Evolutionary conservation across 2,329 filamentous ascomycete species (phyloP).

Genomic region (Xylaria sp.): DNA sequence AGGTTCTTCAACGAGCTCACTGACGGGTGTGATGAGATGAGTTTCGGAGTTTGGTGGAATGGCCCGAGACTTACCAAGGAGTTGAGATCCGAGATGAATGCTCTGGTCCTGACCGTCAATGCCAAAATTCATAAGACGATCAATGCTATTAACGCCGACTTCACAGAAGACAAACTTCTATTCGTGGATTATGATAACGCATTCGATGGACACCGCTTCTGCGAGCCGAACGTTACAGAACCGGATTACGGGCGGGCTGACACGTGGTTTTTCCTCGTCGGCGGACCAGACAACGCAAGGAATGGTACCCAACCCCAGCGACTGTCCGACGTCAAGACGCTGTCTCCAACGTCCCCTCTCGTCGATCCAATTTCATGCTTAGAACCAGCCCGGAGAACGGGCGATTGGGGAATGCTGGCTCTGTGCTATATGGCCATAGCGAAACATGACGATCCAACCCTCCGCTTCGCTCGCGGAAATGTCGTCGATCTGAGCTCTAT

Average conservation of each 20-base stretch:
- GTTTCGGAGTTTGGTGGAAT: conserved; percentile 59
- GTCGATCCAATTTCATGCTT: conserved; percentile 54
- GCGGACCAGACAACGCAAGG: conserved; percentile 54
- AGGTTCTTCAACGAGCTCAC: conserved; percentile 60
- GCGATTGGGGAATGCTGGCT: conserved; percentile 57
- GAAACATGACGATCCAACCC: conserved; percentile 49
- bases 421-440: conserved; percentile 58
- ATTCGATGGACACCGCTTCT: conserved; percentile 60
- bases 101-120: conserved; percentile 57
- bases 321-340: conserved; percentile 27
- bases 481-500: conserved; percentile 51
- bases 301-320: conserved; percentile 39
- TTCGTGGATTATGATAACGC: conserved; percentile 58
- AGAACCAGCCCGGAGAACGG: conserved; percentile 48
- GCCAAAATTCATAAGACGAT: conserved; percentile 53
- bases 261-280: conserved; percentile 62
- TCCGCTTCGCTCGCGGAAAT: conserved; percentile 47
- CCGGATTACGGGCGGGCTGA: conserved; percentile 56
- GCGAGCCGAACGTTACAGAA: conserved; percentile 54
- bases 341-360: conserved; percentile 49
- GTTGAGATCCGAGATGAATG: conserved; percentile 56
- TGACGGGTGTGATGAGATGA: conserved; percentile 55
- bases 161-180: conserved; percentile 52
- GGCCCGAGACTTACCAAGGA: conserved; percentile 55
- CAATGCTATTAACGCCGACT: conserved; percentile 52